These are phyloP conservation scores for Phytophthora rubi DNA, from an alignment of 352 stramenopile genomes.

Conservation along the genomic window DNA sequence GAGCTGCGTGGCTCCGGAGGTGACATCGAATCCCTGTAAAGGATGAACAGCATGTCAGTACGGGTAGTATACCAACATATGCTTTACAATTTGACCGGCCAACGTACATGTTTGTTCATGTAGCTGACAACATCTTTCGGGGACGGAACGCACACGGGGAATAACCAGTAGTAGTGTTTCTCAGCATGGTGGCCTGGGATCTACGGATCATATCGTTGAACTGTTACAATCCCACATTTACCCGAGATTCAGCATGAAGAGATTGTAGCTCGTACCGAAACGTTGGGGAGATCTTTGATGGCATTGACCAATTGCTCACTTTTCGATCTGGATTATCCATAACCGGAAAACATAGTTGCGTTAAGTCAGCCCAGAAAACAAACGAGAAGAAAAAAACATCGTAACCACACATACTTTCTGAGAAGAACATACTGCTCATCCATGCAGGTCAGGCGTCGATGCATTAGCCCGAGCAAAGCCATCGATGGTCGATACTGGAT, in stretches of 20 bases:
- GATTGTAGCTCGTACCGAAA: conserved; percentile 43
- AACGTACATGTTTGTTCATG: conserved; percentile 78
- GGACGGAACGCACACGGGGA: conserved; percentile 71
- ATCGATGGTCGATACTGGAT: conserved; percentile 82
- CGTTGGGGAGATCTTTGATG: conserved; percentile 61
- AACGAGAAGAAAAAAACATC: not conserved
- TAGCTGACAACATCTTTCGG: conserved; percentile 57
- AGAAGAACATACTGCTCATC: conserved; percentile 75
- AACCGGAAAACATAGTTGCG: not conserved
- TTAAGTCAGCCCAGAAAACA: not conserved
- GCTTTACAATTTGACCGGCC: not conserved
- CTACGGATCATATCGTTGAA: conserved; percentile 24
- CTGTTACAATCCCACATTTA: not conserved
- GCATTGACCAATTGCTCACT: conserved; percentile 66
- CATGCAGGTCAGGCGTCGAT: conserved; percentile 70
- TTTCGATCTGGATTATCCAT: conserved; percentile 48
- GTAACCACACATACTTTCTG: conserved; percentile 52
- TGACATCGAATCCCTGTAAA: conserved; percentile 80
- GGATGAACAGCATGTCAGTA: conserved; percentile 5
- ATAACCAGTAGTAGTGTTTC: conserved; percentile 87
- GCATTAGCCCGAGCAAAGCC: conserved; percentile 73
- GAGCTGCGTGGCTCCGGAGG: conserved; percentile 74
- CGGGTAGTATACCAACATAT: not conserved
- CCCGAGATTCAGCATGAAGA: not conserved
- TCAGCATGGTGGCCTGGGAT: conserved; percentile 63